Evolutionary conservation across 225 moss, liverwort and hornwort genomes (phyloP).

Genomic region (Straminergon stramineum): DNA sequence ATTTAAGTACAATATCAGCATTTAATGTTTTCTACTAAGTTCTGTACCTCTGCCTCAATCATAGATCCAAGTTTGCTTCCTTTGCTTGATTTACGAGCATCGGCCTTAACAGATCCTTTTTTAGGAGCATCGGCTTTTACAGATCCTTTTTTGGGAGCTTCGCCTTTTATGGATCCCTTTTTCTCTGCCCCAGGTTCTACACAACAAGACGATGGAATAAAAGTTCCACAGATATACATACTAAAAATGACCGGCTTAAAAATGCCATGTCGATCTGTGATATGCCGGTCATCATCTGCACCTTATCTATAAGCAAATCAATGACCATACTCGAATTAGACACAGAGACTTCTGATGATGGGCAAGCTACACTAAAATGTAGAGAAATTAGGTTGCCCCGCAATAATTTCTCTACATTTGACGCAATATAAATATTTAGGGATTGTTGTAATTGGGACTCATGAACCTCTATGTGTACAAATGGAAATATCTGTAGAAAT

Average conservation of each 20-base stretch:
- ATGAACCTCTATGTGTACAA: no score
- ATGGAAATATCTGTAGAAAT: no score
- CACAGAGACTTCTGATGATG: background rate
- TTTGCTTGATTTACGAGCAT: constrained; percentile 10
- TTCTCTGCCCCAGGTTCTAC: background rate
- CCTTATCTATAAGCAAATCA: background rate
- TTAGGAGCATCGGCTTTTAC: background rate
- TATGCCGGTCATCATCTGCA: background rate
- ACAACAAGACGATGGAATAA: background rate
- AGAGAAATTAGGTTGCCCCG: no score
- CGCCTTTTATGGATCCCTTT: background rate
- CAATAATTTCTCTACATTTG: no score
- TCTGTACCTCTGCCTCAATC: background rate
- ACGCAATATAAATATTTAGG: no score
- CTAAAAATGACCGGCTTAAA: background rate
- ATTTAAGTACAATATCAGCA: background rate
- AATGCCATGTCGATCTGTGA: background rate
- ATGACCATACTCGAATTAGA: background rate
- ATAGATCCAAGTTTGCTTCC: constrained; percentile 7
- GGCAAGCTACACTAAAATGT: no score
- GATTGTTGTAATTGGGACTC: no score
- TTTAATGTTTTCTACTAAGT: background rate
- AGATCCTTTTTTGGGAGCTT: background rate
- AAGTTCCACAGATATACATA: background rate
- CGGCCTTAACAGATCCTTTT: background rate